These are phyloP conservation scores for Arxiozyma slooffiae DNA, from an alignment of 1,139 yeast genomes.

Conservation along the genomic window DNA sequence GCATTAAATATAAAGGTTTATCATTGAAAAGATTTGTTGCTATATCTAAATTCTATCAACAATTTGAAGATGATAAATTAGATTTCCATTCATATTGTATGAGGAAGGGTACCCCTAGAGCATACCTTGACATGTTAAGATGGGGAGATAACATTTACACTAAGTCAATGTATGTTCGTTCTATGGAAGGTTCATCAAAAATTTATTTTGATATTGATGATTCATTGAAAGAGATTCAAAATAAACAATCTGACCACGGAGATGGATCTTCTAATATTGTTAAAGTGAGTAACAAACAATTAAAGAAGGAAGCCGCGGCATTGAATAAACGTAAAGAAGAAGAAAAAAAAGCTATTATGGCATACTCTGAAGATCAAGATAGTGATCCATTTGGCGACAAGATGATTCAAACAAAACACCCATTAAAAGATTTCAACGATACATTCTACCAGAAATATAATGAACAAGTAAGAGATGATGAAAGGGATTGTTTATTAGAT, in stretches of 20 bases:
- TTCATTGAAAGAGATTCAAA: constrained; percentile 8
- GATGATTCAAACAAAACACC: constrained; percentile 31
- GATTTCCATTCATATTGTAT: constrained; percentile 92
- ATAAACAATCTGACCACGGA: constrained; percentile 26
- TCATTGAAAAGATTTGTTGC: constrained; percentile 72
- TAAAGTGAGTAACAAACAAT: constrained; percentile 28
- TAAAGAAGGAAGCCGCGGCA: constrained; percentile 34
- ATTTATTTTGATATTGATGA: constrained; percentile 44
- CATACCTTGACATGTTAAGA: constrained; percentile 59
- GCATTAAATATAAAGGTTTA: constrained; percentile 49
- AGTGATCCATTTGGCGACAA: constrained; percentile 38
- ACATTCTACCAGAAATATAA: constrained; percentile 33
- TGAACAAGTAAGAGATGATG: constrained; percentile 28
- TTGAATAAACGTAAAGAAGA: constrained; percentile 33
- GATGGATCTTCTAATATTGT: constrained; percentile 11
- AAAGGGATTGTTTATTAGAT: constrained; percentile 34
- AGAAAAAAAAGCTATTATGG: constrained; percentile 31
- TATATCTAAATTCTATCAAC: constrained; percentile 56
- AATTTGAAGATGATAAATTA: constrained; percentile 72
- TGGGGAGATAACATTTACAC: constrained; percentile 75
- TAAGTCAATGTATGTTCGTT: constrained; percentile 63
- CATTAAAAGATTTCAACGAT: constrained; percentile 34
- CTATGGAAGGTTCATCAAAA: constrained; percentile 54
- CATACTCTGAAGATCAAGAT: constrained; percentile 33
- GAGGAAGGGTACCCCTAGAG: constrained; percentile 83